phyloP scores from a whole-genome alignment of 164 flowering plant genomes.

The Taxillus chinensis region DNA sequence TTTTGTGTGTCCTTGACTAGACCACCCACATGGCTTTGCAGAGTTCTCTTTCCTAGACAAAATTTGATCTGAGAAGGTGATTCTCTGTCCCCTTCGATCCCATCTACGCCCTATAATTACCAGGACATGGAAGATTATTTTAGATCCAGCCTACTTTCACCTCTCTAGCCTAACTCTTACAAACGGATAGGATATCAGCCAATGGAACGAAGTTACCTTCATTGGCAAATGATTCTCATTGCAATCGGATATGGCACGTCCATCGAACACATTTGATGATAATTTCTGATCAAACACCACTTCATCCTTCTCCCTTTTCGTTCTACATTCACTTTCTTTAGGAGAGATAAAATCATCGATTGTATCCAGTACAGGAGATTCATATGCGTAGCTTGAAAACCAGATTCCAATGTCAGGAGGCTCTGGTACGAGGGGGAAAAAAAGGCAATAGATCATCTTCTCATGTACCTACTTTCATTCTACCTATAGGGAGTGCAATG shows the following conservation, averaged over 20 bases:
- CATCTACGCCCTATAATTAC: constrained; percentile 14
- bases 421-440: not conserved
- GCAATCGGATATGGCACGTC: not conserved
- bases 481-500: too few species aligned
- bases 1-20: not conserved
- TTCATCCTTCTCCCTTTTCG: not conserved
- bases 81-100: not conserved
- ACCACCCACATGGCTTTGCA: not conserved
- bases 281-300: not conserved
- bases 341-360: not conserved
- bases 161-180: too few species aligned
- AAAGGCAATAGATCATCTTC: too few species aligned
- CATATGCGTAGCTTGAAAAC: not conserved
- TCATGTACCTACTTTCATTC: too few species aligned
- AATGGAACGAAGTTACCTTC: constrained; percentile 4
- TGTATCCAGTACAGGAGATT: not conserved
- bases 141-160: too few species aligned
- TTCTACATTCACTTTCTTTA: not conserved
- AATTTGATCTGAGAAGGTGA: not conserved
- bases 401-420: not conserved
- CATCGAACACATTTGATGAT: not conserved
- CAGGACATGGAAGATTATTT: not conserved
- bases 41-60: constrained; percentile 3
- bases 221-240: constrained; percentile 4
- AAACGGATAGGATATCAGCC: too few species aligned